Evolutionary conservation across 805 yeast genomes (phyloP).

Genomic region (Vanderwaltozyma polyspora): DNA sequence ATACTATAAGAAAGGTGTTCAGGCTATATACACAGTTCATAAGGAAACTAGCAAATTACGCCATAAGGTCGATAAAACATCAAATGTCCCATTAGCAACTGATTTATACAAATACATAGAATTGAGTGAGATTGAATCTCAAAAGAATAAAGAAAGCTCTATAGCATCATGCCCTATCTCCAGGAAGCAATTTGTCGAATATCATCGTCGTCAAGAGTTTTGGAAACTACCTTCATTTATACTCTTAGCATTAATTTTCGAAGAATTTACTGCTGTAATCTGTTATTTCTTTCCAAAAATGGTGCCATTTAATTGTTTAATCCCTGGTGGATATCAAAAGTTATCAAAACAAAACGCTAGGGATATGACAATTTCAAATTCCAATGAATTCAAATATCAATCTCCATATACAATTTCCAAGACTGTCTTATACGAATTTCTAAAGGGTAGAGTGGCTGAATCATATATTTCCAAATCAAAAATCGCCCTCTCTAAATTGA

Average conservation of each 20-base stretch:
- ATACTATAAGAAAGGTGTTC: constrained; percentile 50
- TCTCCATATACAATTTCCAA: constrained; percentile 39
- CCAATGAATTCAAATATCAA: constrained; percentile 10
- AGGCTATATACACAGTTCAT: constrained; percentile 41
- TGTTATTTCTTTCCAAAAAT: constrained; percentile 44
- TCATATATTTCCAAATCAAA: neutral
- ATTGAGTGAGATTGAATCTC: constrained; percentile 21
- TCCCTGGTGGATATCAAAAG: constrained; percentile 32
- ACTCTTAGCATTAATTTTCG: constrained; percentile 35
- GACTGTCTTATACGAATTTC: constrained; percentile 29
- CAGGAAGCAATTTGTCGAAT: constrained; percentile 36
- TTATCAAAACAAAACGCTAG: constrained; percentile 1
- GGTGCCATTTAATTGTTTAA: constrained; percentile 47
- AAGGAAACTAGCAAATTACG: constrained; percentile 13
- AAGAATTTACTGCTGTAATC: constrained; percentile 43
- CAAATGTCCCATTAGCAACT: constrained; percentile 15
- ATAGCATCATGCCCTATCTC: constrained; percentile 19
- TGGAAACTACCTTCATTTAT: constrained; percentile 44
- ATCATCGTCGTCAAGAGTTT: constrained; percentile 35
- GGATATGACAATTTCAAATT: neutral
- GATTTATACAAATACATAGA: constrained; percentile 11
- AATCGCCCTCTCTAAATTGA: constrained; percentile 18
- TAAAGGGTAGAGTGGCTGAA: constrained; percentile 12
- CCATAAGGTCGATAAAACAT: neutral
- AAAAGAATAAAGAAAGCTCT: neutral